Base-by-base conservation (phyloP, 2,329 filamentous ascomycete genomes). In the Pochonia chlamydosporia region DNA sequence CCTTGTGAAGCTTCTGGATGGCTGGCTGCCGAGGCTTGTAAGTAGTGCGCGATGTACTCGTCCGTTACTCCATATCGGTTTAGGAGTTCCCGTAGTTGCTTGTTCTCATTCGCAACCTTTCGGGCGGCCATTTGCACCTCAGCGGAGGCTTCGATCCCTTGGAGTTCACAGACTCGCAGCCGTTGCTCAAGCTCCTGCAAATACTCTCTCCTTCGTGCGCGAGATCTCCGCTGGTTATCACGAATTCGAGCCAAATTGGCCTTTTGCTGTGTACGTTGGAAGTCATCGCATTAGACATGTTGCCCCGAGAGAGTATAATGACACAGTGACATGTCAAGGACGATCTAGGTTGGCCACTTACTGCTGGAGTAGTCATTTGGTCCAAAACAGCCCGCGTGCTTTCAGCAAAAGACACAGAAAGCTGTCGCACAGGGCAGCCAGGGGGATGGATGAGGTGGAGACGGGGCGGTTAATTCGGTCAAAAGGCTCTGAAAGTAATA, bases 201-300 rank as follows among this genome's bases (percentile, higher is more conserved):
- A 59, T 90, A 89, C 59, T 88, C 84, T 68, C 85, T 87, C 53
- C 82, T 76, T 30, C 85, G 77, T 40, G 84, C 84, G 45, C 87
- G 81, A n/a, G 83, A 88, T 52, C 85, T 81, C 47, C 86, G 76
- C 62, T 90, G 87, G 58, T 90, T 91, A 57, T 90, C 84, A 53
- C 86, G 78, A 54, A 89, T 84, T 49, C 85, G 82, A 52, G 65
- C 66, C 55, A 69, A 58, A 48, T 69, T 69, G 51, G 64, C 64
- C 51, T 63, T 66, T 53, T 67, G 64, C 65, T 68, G 53, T 46
- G 18, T 30, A 47, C 24, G 30, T 28, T 30, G 43, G 33, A 8
- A 21, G 43, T 35, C 36, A 21, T 6, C 6, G 10, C 3, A 23
- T 31, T 41, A 47, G 40, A 23, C 9, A 23, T 14, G 16, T 43